Percentiles rank a stretch among this genome's conserved stretches.
Evolutionary conservation across 148 eudicot species (phyloP).

Genomic region (Fagopyrum tataricum): DNA sequence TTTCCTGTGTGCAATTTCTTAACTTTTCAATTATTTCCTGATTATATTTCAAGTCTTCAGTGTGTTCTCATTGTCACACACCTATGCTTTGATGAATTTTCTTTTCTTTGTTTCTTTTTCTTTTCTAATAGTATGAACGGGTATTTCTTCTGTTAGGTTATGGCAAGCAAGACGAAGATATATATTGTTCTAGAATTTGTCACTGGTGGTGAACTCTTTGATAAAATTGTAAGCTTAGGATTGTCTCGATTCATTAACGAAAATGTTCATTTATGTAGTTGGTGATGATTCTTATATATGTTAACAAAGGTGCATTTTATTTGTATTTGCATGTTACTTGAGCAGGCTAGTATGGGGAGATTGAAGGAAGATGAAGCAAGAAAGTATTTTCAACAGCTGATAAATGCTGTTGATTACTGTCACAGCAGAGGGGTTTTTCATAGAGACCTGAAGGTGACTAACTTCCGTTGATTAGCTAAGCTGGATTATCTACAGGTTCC

Average conservation of each 20-base stretch:
- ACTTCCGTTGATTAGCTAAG: neutral
- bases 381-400: slow-evolving; percentile 87
- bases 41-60: neutral
- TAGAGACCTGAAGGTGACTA: slow-evolving; percentile 74
- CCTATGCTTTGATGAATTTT: neutral
- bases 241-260: neutral
- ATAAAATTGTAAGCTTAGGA: slow-evolving; percentile 67
- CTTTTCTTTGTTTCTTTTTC: neutral
- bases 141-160: slow-evolving; percentile 42
- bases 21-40: neutral
- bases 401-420: slow-evolving; percentile 91
- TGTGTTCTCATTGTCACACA: neutral
- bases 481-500: neutral
- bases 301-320: neutral
- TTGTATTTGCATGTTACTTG: slow-evolving; percentile 13
- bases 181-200: slow-evolving; percentile 85
- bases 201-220: slow-evolving; percentile 94
- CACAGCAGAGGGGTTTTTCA: slow-evolving; percentile 95
- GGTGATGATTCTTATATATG: slow-evolving; percentile 8
- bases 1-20: neutral
- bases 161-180: slow-evolving; percentile 96
- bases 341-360: slow-evolving; percentile 76
- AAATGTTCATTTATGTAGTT: neutral
- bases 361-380: slow-evolving; percentile 93
- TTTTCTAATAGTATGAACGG: slow-evolving; percentile 19